These are phyloP conservation scores for Apiotrichum laibachii DNA, from an alignment of 1,284 basidiomycete genomes.

Conservation along the genomic window DNA sequence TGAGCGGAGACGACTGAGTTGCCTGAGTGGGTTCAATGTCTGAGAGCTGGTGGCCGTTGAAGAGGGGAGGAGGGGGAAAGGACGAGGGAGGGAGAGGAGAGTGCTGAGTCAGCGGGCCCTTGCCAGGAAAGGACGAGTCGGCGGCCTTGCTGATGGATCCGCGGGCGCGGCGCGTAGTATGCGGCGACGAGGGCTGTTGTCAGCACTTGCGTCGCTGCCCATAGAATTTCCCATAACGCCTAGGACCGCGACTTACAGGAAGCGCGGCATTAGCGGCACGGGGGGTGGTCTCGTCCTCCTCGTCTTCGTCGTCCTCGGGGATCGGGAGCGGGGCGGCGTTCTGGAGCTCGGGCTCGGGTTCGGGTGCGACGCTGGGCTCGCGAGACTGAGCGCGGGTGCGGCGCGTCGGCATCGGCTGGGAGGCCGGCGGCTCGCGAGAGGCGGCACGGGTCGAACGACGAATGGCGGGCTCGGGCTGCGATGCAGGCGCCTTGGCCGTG, in stretches of 20 bases:
- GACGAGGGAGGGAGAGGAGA: slow-evolving; percentile 7
- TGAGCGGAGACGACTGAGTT: slow-evolving; percentile 23
- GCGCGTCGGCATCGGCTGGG: slow-evolving; percentile 11
- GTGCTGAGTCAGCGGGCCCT: background rate
- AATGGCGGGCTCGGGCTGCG: background rate
- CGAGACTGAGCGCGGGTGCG: slow-evolving; percentile 3
- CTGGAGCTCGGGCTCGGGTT: background rate
- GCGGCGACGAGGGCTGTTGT: background rate
- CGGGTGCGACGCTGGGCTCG: background rate
- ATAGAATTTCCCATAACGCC: background rate
- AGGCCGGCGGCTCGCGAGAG: slow-evolving; percentile 6
- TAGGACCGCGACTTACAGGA: background rate
- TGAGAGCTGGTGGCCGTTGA: background rate
- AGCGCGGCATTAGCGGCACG: background rate
- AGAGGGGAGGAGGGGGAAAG: background rate
- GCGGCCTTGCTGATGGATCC: background rate
- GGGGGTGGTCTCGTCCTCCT: slow-evolving; percentile 8
- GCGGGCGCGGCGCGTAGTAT: background rate
- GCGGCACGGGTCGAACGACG: slow-evolving; percentile 5
- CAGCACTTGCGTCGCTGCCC: no score
- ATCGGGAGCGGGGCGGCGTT: slow-evolving; percentile 1
- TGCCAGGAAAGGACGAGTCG: background rate
- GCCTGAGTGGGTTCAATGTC: background rate
- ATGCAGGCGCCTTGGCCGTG: background rate
- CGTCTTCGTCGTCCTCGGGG: slow-evolving; percentile 5